Evolutionary conservation across 176 grass and related monocot species (phyloP), one percentile per base, ranked within the genome.

Genomic region (Juncus inflexus): DNA sequence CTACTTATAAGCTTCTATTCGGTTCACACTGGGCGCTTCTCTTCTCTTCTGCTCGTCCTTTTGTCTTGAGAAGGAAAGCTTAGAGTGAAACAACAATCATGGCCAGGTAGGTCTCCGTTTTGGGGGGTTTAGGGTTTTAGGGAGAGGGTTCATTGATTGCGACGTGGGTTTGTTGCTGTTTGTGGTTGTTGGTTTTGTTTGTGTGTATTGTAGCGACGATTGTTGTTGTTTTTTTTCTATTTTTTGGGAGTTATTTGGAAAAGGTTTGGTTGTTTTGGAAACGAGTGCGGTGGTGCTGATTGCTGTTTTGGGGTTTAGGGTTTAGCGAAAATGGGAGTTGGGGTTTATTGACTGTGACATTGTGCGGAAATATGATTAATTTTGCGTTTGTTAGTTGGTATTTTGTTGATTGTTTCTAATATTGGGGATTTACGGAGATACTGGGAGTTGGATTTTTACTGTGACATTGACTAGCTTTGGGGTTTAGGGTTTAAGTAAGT

Each of bases 81-180:
- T 28, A 28, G 19, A 28, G 19, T 28, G 19, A 28, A 28, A 28
- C 19, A 28, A 12, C 37, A 58, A 40, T 52, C 14, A 71, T 71
- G 67, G 67, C 67, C n/a, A 71, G 67, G 67, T 71, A 70, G 4
- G 7, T 13, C 54, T 13, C 38, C 57, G 36, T 19, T 71, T 58
- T 71, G 1, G 4, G 9, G 67, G 28, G 52, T 45, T 28, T 58
- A n/a, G 39, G 42, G 7, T 47, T 28, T 28, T 28, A 28, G 19
- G 19, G 19, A 28, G 19, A 28, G 19, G 19, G 19, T 28, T 28
- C 1, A 28, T 28, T 28, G 47, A 53, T 40, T 69, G 35, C 12
- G 50, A 40, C 12, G 55, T 69, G 5, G 13, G 4, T 0, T 40
- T 28, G 3, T 68, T 55, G 37, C 49, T 4, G 14, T 40, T 68